Evolutionary conservation across 2,329 filamentous ascomycete genomes (phyloP).

Genomic region (Botrytis paeoniae): DNA sequence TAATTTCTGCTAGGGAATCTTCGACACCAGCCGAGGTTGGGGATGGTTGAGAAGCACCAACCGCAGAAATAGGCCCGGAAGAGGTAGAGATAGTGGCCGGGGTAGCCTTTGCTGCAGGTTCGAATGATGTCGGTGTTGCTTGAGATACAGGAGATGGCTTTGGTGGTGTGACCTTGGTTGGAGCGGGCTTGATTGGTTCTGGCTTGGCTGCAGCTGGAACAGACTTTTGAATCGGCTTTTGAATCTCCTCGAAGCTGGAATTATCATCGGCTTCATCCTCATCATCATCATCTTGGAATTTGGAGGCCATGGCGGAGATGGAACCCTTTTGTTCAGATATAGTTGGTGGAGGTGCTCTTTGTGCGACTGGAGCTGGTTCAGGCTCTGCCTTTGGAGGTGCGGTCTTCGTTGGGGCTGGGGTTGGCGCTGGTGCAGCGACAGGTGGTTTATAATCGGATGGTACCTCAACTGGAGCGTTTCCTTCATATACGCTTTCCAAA

Average conservation of each 20-base stretch:
- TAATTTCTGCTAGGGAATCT: slow-evolving; percentile 71
- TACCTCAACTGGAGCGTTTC: slow-evolving; percentile 74
- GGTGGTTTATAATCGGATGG: slow-evolving; percentile 63
- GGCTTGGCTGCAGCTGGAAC: slow-evolving; percentile 41
- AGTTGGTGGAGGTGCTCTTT: slow-evolving; percentile 58
- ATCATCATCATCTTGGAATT: slow-evolving; percentile 73
- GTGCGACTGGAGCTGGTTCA: slow-evolving; percentile 45
- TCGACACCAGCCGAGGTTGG: slow-evolving; percentile 50
- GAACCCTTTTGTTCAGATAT: slow-evolving; percentile 84
- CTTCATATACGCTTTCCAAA: slow-evolving; percentile 87
- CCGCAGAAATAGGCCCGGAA: slow-evolving; percentile 38
- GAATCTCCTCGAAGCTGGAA: slow-evolving; percentile 83
- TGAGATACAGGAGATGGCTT: slow-evolving; percentile 37
- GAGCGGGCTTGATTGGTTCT: slow-evolving; percentile 43
- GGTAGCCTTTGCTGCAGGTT: slow-evolving; percentile 27
- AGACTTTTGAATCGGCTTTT: slow-evolving; percentile 67
- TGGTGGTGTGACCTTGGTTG: slow-evolving; percentile 36
- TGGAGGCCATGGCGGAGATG: slow-evolving; percentile 79
- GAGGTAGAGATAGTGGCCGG: slow-evolving; percentile 39
- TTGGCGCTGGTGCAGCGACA: slow-evolving; percentile 44
- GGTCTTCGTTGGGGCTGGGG: slow-evolving; percentile 44
- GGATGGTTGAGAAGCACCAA: slow-evolving; percentile 34
- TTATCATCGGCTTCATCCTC: slow-evolving; percentile 56
- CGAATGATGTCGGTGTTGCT: slow-evolving; percentile 26
- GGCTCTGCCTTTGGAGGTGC: slow-evolving; percentile 51